A percentile compares a stretch with the other conserved stretches of the same genome.
These are phyloP conservation scores for Dothidotthia symphoricarpi DNA, from an alignment of 2,329 filamentous ascomycete genomes.

Conservation along the genomic window DNA sequence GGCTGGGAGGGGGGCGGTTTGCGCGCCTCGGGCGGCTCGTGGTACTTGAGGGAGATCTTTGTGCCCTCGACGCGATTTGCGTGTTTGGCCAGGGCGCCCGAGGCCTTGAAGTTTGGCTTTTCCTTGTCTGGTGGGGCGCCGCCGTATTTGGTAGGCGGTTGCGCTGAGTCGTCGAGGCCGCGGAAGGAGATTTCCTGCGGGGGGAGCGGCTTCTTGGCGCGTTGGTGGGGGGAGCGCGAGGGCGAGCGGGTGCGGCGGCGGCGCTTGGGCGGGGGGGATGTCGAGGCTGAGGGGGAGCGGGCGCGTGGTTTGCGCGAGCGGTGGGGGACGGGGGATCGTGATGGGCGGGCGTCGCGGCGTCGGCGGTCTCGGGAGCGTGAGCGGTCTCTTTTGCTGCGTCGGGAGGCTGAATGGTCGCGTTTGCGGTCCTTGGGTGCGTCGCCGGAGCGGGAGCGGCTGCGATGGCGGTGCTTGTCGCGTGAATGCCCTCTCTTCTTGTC, in stretches of 20 bases:
- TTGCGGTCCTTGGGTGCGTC: constrained; percentile 8
- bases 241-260: constrained; percentile 31
- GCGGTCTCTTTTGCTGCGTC: constrained; percentile 13
- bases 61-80: constrained; percentile 80
- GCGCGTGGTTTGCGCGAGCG: constrained; percentile 25
- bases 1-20: constrained; percentile 75
- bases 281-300: constrained; percentile 27
- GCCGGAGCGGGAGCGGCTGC: constrained; percentile 9
- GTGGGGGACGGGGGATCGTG: constrained; percentile 26
- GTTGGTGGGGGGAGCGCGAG: constrained; percentile 40
- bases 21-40: constrained; percentile 89
- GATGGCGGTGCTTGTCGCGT: constrained; percentile 7
- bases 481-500: constrained; percentile 2
- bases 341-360: constrained; percentile 21
- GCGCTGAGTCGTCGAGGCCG: constrained; percentile 31
- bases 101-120: constrained; percentile 80
- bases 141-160: constrained; percentile 33
- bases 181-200: constrained; percentile 50
- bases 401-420: constrained; percentile 16
- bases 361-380: constrained; percentile 19
- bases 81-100: constrained; percentile 80
- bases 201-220: constrained; percentile 46
- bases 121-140: constrained; percentile 62
- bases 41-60: constrained; percentile 84
- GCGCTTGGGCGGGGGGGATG: constrained; percentile 36